Percentiles rank a stretch among this genome's conserved stretches.
These are phyloP conservation scores for Xylaria grammica DNA, from an alignment of 495 filamentous ascomycete species.

Conservation along the genomic window DNA sequence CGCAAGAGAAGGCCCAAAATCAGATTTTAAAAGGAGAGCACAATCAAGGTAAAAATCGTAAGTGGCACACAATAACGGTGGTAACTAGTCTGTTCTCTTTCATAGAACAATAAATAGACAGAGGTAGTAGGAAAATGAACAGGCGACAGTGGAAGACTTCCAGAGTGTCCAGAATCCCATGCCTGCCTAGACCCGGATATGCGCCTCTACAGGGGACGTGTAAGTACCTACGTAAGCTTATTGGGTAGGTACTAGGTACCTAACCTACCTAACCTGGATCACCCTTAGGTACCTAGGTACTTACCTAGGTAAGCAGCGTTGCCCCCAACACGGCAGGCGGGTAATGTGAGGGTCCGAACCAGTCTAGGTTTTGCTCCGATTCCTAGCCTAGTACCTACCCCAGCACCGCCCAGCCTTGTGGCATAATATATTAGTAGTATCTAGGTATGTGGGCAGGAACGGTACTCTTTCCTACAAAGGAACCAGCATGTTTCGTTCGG, in stretches of 20 bases:
- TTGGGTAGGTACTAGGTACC: not conserved
- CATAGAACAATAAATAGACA: not conserved
- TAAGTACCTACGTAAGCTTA: too few relatives aligned
- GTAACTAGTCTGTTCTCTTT: not conserved
- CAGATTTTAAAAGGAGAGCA: not conserved
- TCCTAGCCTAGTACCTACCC: too few relatives aligned
- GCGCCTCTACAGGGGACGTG: too few relatives aligned
- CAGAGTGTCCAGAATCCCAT: not conserved
- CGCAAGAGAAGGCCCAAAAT: too few relatives aligned
- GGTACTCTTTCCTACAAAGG: too few relatives aligned
- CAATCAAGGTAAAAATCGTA: not conserved
- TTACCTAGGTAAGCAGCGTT: not conserved
- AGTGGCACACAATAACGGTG: not conserved
- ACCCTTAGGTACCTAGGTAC: not conserved
- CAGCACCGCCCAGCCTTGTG: too few relatives aligned
- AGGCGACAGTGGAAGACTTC: not conserved
- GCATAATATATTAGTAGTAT: too few relatives aligned
- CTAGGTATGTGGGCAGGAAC: too few relatives aligned
- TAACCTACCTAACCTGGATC: not conserved
- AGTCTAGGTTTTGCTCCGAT: too few relatives aligned
- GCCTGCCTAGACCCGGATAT: too few relatives aligned
- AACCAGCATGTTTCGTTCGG: too few relatives aligned
- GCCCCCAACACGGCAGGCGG: conserved; percentile 2
- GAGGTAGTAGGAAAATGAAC: not conserved
- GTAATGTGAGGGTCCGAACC: conserved; percentile 3